Percentiles rank a stretch among this genome's conserved stretches.
phyloP scores from a whole-genome alignment of 257 asterid genomes.

The Solanum sejunctum region DNA sequence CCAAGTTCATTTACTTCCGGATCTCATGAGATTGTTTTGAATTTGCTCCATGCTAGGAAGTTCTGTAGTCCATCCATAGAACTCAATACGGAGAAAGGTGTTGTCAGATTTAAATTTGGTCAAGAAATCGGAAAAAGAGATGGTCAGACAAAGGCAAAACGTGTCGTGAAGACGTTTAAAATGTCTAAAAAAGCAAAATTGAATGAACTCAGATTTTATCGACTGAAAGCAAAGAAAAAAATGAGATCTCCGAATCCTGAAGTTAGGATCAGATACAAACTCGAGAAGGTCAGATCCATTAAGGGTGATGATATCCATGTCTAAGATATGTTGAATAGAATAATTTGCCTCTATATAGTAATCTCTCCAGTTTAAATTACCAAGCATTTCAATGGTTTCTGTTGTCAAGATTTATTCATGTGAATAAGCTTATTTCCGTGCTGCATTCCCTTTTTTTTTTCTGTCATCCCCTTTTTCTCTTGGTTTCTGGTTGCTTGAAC shows the following conservation, averaged over 20 bases:
- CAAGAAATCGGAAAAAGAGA: slow-evolving; percentile 10
- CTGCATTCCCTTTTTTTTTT: neutral
- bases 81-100: slow-evolving; percentile 46
- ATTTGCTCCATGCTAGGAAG: slow-evolving; percentile 22
- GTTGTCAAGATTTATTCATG: neutral
- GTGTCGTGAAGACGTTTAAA: slow-evolving; percentile 13
- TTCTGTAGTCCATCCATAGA: slow-evolving; percentile 38
- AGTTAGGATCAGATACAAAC: slow-evolving; percentile 85
- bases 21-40: slow-evolving; percentile 9
- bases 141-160: slow-evolving; percentile 19
- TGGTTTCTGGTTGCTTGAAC: neutral
- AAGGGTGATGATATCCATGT: neutral
- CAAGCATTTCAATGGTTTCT: neutral
- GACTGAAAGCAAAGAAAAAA: slow-evolving; percentile 92
- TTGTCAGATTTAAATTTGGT: slow-evolving; percentile 60
- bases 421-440: neutral
- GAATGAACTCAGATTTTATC: slow-evolving; percentile 74
- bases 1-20: slow-evolving; percentile 1
- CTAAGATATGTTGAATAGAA: neutral
- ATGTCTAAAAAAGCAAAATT: slow-evolving; percentile 64
- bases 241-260: slow-evolving; percentile 95
- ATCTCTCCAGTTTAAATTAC: neutral
- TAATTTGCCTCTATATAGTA: neutral
- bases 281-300: slow-evolving; percentile 57
- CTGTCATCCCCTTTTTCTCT: neutral